These are phyloP conservation scores for Lentinus tigrinus DNA, from an alignment of 768 basidiomycete genomes.

Conservation along the genomic window DNA sequence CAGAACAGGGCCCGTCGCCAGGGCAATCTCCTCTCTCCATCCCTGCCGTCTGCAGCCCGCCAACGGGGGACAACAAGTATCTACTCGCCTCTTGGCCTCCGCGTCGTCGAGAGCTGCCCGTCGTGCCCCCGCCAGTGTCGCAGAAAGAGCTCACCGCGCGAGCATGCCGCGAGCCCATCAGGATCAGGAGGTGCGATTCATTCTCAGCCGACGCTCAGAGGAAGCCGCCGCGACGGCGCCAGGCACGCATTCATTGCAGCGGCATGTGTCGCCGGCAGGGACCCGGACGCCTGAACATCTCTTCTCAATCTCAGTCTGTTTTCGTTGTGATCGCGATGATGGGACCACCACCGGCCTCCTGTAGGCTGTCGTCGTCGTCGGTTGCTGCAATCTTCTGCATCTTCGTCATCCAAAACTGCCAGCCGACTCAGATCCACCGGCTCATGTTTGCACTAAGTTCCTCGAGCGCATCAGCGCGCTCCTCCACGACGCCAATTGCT, in stretches of 20 bases:
- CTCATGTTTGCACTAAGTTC: no score
- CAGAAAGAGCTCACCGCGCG: background rate
- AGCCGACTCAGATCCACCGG: no score
- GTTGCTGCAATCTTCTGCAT: no score
- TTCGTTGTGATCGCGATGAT: background rate
- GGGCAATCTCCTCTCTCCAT: background rate
- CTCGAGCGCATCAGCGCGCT: no score
- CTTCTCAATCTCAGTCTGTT: background rate
- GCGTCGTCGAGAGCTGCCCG: background rate
- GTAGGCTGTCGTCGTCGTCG: background rate
- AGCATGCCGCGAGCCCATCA: background rate
- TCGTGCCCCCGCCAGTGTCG: no score
- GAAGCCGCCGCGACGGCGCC: background rate
- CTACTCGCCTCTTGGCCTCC: background rate
- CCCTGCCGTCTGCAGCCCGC: background rate
- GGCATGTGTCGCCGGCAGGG: background rate
- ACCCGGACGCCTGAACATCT: background rate
- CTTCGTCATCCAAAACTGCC: no score
- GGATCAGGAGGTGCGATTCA: no score
- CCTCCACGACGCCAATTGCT: no score
- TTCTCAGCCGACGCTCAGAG: background rate
- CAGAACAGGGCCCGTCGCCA: slow-evolving; percentile 13
- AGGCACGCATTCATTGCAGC: slow-evolving; percentile 1
- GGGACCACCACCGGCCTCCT: background rate
- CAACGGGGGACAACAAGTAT: background rate